A percentile compares a stretch with the other conserved stretches of the same genome.
phyloP scores from a whole-genome alignment of 371 early-diverging fungal species.

The Mucor circinelloides region DNA sequence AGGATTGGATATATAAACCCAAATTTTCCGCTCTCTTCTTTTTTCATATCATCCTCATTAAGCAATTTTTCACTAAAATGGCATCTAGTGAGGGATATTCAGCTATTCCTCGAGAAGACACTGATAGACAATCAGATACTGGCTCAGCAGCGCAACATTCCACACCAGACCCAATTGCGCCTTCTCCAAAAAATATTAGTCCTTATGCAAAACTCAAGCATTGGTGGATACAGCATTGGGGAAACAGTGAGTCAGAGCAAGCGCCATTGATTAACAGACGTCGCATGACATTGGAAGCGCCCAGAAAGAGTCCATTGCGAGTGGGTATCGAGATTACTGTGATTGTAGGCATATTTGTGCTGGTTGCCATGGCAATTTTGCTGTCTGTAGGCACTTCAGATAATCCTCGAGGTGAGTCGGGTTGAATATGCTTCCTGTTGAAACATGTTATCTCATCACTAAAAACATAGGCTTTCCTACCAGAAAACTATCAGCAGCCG shows the following conservation, averaged over 20 bases:
- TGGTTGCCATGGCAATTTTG: constrained; percentile 17
- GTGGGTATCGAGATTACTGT: constrained; percentile 21
- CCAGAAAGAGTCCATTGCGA: constrained; percentile 22
- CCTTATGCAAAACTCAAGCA: not conserved
- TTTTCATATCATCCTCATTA: not conserved
- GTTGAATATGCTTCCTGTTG: not conserved
- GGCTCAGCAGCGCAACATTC: not conserved
- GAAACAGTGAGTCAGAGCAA: constrained; percentile 12
- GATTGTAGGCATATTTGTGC: constrained; percentile 24
- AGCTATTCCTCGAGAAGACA: constrained; percentile 5
- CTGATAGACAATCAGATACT: not conserved
- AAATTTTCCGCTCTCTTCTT: not conserved
- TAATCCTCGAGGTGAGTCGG: constrained; percentile 6
- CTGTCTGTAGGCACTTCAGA: constrained; percentile 4
- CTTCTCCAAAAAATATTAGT: not conserved
- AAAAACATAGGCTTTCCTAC: constrained; percentile 10
- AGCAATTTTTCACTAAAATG: not conserved
- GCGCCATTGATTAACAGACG: constrained; percentile 41
- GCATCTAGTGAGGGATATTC: constrained; percentile 9
- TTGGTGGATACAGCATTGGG: constrained; percentile 8
- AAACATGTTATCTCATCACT: not conserved
- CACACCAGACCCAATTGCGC: not conserved
- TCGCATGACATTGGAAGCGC: constrained; percentile 45
- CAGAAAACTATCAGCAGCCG: constrained; percentile 15
- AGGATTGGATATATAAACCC: not conserved